Conservation (phyloP, 2,329 filamentous ascomycete species). For the Calonectria pauciramosa region DNA sequence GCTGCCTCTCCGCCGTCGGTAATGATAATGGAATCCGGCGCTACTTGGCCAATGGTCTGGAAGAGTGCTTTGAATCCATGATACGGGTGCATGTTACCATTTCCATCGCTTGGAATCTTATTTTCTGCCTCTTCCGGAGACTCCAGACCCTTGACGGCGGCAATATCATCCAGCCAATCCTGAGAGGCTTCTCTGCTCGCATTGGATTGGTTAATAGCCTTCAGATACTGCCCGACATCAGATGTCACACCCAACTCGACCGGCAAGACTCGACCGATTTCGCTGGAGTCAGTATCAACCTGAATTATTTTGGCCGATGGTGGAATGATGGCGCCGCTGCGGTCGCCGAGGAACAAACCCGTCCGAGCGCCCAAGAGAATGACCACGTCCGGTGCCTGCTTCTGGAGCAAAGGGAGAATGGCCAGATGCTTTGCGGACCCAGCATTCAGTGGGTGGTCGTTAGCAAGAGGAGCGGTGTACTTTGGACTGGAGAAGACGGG, state of each 20-base stretch:
- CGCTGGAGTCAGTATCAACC: not conserved
- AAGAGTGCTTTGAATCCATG: not conserved
- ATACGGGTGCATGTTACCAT: constrained; percentile 3
- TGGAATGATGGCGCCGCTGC: not conserved
- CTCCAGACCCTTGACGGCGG: not conserved
- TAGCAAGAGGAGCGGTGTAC: not conserved
- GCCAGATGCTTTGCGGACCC: not conserved
- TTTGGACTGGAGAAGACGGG: not conserved
- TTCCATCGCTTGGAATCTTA: not conserved
- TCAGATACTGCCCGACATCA: not conserved
- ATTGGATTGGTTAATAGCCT: not conserved
- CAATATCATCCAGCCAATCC: not conserved
- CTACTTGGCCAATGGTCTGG: not conserved
- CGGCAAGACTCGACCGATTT: not conserved
- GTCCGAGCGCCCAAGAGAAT: not conserved
- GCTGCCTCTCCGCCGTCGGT: not conserved
- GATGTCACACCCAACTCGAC: not conserved
- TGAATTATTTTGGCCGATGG: not conserved
- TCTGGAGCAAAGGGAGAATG: not conserved
- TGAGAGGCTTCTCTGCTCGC: not conserved
- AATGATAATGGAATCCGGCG: not conserved
- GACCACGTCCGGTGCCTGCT: not conserved
- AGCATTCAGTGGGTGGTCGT: not conserved
- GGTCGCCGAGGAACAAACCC: not conserved
- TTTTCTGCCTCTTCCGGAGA: not conserved